A percentile compares a stretch with the other conserved stretches of the same genome.
These are phyloP conservation scores for Solanum virginianum DNA, from an alignment of 257 asterid genomes.

Conservation along the genomic window DNA sequence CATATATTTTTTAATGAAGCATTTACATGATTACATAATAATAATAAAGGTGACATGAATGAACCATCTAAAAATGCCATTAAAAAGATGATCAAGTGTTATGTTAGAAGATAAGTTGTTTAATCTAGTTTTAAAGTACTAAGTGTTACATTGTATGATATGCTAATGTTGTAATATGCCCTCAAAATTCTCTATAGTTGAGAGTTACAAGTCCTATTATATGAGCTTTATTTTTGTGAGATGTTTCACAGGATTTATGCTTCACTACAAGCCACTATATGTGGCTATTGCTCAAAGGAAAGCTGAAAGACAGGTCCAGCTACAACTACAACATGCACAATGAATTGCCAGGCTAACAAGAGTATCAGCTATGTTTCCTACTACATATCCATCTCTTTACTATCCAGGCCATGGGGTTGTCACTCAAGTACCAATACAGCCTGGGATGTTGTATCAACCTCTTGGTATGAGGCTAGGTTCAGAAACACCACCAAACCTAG, in stretches of 20 bases:
- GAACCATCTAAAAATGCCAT: too few species aligned
- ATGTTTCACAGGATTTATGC: constrained; percentile 44
- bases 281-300: too few species aligned
- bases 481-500: constrained; percentile 29
- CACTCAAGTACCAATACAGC: too few species aligned
- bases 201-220: background rate
- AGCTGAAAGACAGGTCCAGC: too few species aligned
- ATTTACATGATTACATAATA: background rate
- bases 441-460: too few species aligned
- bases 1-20: background rate
- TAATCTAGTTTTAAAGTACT: background rate
- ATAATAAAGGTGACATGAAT: background rate
- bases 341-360: too few species aligned
- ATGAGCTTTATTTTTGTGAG: background rate
- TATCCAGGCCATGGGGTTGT: too few species aligned
- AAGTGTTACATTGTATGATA: background rate
- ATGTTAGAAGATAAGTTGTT: background rate
- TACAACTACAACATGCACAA: too few species aligned
- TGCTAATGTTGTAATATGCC: background rate
- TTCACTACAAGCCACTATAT: constrained; percentile 64
- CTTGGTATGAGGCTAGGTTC: too few species aligned
- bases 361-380: too few species aligned
- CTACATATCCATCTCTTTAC: too few species aligned
- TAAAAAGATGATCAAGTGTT: too few species aligned
- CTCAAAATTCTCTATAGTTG: background rate